These are phyloP conservation scores for Geoglossum cookeanum DNA, from an alignment of 2,329 filamentous ascomycete species.

Conservation along the genomic window DNA sequence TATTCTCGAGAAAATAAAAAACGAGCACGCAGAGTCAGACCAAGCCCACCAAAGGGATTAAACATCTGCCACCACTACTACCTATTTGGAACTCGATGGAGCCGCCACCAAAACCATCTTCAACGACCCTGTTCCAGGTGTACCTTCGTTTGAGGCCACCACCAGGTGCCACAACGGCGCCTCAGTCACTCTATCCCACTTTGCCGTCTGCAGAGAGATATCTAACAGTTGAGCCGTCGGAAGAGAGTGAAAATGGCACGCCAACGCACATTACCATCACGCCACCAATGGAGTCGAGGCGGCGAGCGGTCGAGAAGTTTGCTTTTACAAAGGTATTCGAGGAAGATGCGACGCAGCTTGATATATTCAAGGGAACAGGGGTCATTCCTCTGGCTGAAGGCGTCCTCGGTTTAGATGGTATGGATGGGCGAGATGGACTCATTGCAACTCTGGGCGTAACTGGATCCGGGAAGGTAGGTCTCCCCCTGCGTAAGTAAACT, in stretches of 20 bases:
- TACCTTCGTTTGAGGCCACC: slow-evolving; percentile 54
- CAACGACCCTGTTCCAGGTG: slow-evolving; percentile 66
- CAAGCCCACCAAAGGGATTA: background rate
- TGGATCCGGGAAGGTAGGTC: slow-evolving; percentile 77
- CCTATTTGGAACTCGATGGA: slow-evolving; percentile 17
- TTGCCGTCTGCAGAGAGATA: slow-evolving; percentile 42
- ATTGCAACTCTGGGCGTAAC: slow-evolving; percentile 86
- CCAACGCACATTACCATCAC: slow-evolving; percentile 33
- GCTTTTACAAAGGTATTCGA: slow-evolving; percentile 88
- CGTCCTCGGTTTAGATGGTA: slow-evolving; percentile 51
- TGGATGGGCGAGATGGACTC: slow-evolving; percentile 71
- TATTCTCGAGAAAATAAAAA: background rate
- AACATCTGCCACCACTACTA: background rate
- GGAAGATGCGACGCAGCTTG: slow-evolving; percentile 64
- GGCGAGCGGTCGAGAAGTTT: slow-evolving; percentile 81
- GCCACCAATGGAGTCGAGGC: slow-evolving; percentile 56
- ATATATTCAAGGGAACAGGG: slow-evolving; percentile 67
- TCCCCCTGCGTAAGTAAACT: background rate
- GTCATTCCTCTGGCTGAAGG: slow-evolving; percentile 61
- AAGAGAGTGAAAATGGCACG: slow-evolving; percentile 13
- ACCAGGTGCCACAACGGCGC: background rate
- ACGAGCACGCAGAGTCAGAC: background rate
- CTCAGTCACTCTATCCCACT: background rate
- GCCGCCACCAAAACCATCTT: slow-evolving; percentile 13
- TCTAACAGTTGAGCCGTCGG: slow-evolving; percentile 48